Base-by-base conservation (phyloP, 768 basidiomycete genomes). In the Russula ochroleuca region DNA sequence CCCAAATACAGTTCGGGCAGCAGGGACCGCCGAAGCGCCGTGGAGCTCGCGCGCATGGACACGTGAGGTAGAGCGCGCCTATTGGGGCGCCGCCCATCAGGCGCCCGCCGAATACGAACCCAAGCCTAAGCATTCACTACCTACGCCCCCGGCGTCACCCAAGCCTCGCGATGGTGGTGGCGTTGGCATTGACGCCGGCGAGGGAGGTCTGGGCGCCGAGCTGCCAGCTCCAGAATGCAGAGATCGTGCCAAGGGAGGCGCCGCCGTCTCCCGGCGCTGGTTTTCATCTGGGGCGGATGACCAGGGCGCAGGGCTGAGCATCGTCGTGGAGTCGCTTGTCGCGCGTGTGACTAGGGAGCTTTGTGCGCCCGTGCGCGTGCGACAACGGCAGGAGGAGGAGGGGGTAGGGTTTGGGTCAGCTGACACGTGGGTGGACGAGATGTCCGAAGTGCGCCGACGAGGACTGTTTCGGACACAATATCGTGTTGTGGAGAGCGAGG, bases 31-130 rank as follows among this genome's bases (percentile, higher is more conserved):
- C 35, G 82, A 80, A 25, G 82, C 85, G 61, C 84, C 84, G 70
- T 94, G 92, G 92, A 89, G 87, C 2, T 86, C 87, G 69, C 88
- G 83, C 70, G 89, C 85, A 67, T 94, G 92, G 92, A 88, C 87
- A 40, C 79, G 80, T 69, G 81, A 78, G 67, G 92, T 95, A 38
- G 95, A 97, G 73, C 81, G 79, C 62, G 80, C 85, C 51, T 98
- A 97, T 72, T 96, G 94, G 94, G 73, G 76, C 61, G 75, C 64
- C 19, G 75, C 9, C n/a, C n/a, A 45, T 6, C 25, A 33, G 6
- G 57, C 65, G n/a, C 64, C 64, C 25, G 48, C 64, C 25, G 48
- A n/a, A 9, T 17, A 7, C 33, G 61, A 72, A 61, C 67, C 31
- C 37, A 35, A 57, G 15, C 19, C 31, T 41, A 35, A 57, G 15